Percentiles rank a stretch among this genome's conserved stretches.
phyloP scores from a whole-genome alignment of 345 rosid species.

The Hypericum perforatum region DNA sequence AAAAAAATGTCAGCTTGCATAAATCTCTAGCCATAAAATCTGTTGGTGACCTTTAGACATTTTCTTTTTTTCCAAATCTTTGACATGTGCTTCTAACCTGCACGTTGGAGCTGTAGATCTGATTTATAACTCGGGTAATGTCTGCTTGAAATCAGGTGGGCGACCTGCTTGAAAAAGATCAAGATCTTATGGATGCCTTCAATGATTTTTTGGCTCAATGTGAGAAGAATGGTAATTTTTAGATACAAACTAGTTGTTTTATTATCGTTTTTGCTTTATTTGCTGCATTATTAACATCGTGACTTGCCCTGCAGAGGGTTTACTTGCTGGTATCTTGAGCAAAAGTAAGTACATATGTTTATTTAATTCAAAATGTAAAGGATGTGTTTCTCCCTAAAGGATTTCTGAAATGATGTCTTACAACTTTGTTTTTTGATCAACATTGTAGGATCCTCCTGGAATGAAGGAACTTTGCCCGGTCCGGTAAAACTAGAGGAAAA shows the following conservation, averaged over 20 bases:
- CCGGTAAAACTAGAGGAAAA: constrained; percentile 61
- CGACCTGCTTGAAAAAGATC: constrained; percentile 66
- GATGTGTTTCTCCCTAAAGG: background rate
- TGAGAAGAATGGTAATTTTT: constrained; percentile 65
- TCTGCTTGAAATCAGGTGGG: constrained; percentile 43
- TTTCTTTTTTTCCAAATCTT: too few relatives aligned
- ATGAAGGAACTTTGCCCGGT: constrained; percentile 56
- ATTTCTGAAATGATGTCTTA: constrained; percentile 4
- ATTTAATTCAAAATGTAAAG: background rate
- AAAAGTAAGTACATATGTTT: constrained; percentile 53
- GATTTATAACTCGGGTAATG: too few relatives aligned
- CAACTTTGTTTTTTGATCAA: constrained; percentile 13
- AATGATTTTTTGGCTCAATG: constrained; percentile 71
- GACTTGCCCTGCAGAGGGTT: constrained; percentile 54
- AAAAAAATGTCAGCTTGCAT: too few relatives aligned
- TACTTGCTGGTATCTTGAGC: constrained; percentile 72
- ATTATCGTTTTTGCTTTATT: constrained; percentile 7
- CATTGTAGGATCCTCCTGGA: constrained; percentile 41
- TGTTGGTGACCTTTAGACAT: too few relatives aligned
- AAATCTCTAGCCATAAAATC: too few relatives aligned
- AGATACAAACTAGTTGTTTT: constrained; percentile 11
- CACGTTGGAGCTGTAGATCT: too few relatives aligned
- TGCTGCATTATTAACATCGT: constrained; percentile 7
- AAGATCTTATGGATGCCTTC: constrained; percentile 82
- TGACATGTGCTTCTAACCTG: too few relatives aligned